phyloP scores from a whole-genome alignment of 2,329 filamentous ascomycete genomes.

The Sporothrix humicola region DNA sequence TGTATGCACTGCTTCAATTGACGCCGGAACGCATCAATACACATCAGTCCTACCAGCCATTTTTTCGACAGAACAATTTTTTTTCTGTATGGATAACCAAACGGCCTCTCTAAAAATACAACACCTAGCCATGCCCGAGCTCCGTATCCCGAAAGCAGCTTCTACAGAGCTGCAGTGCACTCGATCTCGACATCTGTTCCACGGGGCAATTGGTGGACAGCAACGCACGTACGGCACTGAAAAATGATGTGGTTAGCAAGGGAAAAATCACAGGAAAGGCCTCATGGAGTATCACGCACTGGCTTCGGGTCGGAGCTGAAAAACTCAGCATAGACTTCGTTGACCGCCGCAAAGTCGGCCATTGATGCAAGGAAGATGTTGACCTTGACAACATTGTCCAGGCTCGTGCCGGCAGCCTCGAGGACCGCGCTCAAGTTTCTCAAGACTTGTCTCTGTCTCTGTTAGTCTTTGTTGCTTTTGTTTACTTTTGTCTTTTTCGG shows the following conservation, averaged over 20 bases:
- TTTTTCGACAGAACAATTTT: too few relatives aligned
- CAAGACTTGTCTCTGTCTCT: slow-evolving; percentile 57
- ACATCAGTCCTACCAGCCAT: too few relatives aligned
- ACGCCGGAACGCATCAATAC: too few relatives aligned
- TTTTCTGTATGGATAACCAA: too few relatives aligned
- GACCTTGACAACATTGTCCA: slow-evolving; percentile 69
- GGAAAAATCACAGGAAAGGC: too few relatives aligned
- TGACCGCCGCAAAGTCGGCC: slow-evolving; percentile 66
- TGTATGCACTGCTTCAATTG: too few relatives aligned
- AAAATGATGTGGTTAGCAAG: background rate
- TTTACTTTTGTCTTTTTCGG: background rate
- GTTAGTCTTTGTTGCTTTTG: background rate
- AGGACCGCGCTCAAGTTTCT: slow-evolving; percentile 65
- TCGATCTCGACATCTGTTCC: slow-evolving; percentile 77
- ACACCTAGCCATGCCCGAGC: too few relatives aligned
- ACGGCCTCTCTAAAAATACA: too few relatives aligned
- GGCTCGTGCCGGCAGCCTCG: slow-evolving; percentile 62
- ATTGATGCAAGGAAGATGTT: slow-evolving; percentile 71
- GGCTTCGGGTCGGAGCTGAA: slow-evolving; percentile 55
- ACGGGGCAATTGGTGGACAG: slow-evolving; percentile 73
- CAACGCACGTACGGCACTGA: slow-evolving; percentile 68
- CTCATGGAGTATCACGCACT: slow-evolving; percentile 44
- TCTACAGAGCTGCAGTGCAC: slow-evolving; percentile 51
- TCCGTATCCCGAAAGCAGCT: background rate
- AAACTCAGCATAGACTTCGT: slow-evolving; percentile 60